Evolutionary conservation across 2,329 filamentous ascomycete species (phyloP), one percentile per base, ranked within the genome.

Genomic region (Aspergillus uvarum): DNA sequence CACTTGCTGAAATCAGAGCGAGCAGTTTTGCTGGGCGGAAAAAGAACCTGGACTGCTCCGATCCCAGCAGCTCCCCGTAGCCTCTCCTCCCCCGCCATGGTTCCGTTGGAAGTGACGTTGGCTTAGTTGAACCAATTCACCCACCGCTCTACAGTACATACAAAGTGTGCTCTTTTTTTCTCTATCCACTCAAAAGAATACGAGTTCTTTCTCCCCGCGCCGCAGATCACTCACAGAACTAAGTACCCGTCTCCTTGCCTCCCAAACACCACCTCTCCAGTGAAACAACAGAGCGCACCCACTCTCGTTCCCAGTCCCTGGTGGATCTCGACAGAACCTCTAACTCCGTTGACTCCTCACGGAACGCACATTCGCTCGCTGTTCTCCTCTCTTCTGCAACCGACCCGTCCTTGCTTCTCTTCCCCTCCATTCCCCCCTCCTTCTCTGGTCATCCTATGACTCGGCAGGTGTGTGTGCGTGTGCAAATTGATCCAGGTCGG

Each of bases 311-410:
- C 38, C 38, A n/a, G 26, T 54, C n/a, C 29, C 47, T 55, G 53
- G 53, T 55, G 53, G 53, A 55, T 55, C 53, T 54, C 47, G 53
- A 47, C 53, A 29, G 42, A 47, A 47, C 31, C 31, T 32, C 42
- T 55, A 26, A 31, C n/a, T 47, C 42, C 42, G 29, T 55, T 21
- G 47, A 55, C 47, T 47, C 44, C 53, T 55, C 53, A 47, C 53
- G 24, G 42, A 35, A 55, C 54, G 49, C 51, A 47, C 63, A 64
- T 65, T 67, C 66, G 67, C 65, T 67, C 66, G 67, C 65, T 68
- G 62, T 64, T 62, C 63, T 51, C 60, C 54, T 66, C 22, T 61
- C 57, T 55, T 49, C 51, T 51, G 58, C 58, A 62, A 61, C 59
- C 56, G 55, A 59, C 51, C 65, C 63, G 60, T 64, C 64, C 62